Base-by-base conservation (phyloP, 768 basidiomycete species). In the Rhizopogon salebrosus region DNA sequence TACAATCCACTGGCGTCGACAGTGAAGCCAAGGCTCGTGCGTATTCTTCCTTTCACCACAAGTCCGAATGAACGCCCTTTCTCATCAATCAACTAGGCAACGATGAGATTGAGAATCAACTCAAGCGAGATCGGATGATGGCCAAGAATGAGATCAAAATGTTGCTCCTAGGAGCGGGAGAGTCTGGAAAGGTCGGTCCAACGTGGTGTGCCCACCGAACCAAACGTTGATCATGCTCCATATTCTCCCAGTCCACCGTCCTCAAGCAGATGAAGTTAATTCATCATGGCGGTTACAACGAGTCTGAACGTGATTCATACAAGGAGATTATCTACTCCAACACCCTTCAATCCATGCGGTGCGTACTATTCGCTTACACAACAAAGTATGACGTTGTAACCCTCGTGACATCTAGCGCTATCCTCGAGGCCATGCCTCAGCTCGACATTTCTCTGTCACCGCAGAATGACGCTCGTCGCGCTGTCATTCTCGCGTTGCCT, bases 251-350 rank as follows among this genome's bases (percentile, higher is more conserved):
- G 84, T 92, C 91, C 1, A 95, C 92, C 3, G 88, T 95, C 41
- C 81, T 95, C 53, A 95, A 94, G 75, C 94, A 97, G 70, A 95
- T 98, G 93, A 94, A 95, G 66, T 85, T 95, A 70, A 95, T 95
- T 57, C 92, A 95, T 67, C 88, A 93, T 58, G 89, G 88, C 53
- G 86, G 87, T 1, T 95, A 94, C 77, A 90, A 87, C 62, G 84
- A 87, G 53, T 81, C 84, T 60, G 93, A 95, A 72, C 79, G 94
- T 41, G 91, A 94, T 52, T 88, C 88, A 23, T 95, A 94, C 82
- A 92, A 89, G 71, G 94, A 95, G 72, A 95, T 95, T 65, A 94
- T 97, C 62, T 95, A 80, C 62, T 89, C 89, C 41, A 95, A 95
- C 68, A 95, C 92, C 31, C 80, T 95, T 57, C 92, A 95, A 71